Conservation (phyloP, 1,284 basidiomycete genomes). For the Microbotryum lychnidis-dioicae region DNA sequence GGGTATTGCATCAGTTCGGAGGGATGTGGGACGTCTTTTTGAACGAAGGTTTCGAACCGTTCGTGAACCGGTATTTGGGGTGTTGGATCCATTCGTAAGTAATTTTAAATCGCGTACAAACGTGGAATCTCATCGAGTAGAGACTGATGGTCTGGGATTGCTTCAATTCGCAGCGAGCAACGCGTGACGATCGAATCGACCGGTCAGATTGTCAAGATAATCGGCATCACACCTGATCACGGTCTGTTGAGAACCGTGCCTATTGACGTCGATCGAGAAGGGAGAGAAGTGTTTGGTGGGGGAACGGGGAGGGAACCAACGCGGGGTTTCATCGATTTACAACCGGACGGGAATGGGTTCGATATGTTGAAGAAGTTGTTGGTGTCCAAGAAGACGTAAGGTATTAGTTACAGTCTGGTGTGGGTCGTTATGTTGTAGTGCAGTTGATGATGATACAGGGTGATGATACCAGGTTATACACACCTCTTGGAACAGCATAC, state of each 20-base stretch:
- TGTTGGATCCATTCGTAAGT: conserved; percentile 83
- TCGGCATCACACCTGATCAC: conserved; percentile 77
- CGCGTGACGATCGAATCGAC: conserved; percentile 70
- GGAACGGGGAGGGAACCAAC: conserved; percentile 1
- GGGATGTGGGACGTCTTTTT: conserved; percentile 67
- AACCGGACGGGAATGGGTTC: conserved; percentile 96
- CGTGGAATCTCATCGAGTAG: neutral
- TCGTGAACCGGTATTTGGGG: conserved; percentile 52
- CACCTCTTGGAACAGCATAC: neutral
- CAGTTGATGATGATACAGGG: conserved; percentile 23
- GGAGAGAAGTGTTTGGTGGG: conserved; percentile 30
- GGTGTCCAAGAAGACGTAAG: conserved; percentile 48
- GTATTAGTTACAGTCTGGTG: conserved; percentile 12
- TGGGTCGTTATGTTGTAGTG: neutral
- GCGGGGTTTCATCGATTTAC: conserved; percentile 50
- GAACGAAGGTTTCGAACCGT: conserved; percentile 42
- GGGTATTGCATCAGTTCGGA: conserved; percentile 71
- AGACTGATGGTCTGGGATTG: no score
- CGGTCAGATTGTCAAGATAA: conserved; percentile 60
- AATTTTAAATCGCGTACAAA: conserved; percentile 24
- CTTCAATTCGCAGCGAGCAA: conserved; percentile 56
- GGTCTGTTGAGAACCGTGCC: conserved; percentile 78
- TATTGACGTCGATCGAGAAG: conserved; percentile 43
- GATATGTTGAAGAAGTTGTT: conserved; percentile 90
- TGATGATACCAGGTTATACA: neutral